Base-by-base conservation (phyloP, 306 rosid species). In the Gleditsia sinensis region DNA sequence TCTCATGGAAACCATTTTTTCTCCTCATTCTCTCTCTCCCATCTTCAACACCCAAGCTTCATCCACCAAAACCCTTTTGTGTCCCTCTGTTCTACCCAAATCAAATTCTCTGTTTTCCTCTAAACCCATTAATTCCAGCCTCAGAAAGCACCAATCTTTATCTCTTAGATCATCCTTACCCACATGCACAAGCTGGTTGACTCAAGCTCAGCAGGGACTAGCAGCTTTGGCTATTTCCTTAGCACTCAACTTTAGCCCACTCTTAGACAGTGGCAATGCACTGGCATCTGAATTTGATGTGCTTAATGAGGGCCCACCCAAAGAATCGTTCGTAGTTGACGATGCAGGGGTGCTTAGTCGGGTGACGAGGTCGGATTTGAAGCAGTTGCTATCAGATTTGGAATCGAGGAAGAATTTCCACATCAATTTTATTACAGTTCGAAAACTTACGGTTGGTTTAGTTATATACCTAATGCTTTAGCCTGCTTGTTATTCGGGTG, bases 291-390 rank as follows among this genome's bases (percentile, higher is more conserved):
- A 94, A 53, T 94, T 94, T 80, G 97, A 94, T 75, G 87, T 94
- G 0, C 91, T 94, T 21, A 87, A 75, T 32, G 96, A 88, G 3
- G 90, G 93, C 12, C 98, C 98, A 23, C 89, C 96, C 16, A 90
- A 87, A 75, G 97, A 90, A 4, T 73, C 98, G 7, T 88, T 87
- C 48, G 83, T 94, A 46, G 77, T 94, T 59, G 99, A 94, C 65
- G 97, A 94, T 86, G 99, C 99, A 0, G 96, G 97, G 19, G 99
- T 94, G 69, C 96, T 94, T 33, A 94, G 96, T 70, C 78, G 99
- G 10, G 96, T 94, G 0, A 94, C 96, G 1, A 94, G 69, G 75
- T 84, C 96, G 62, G 96, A 94, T 83, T 83, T 94, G 87, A 94
- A 87, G 83, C 85, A 78, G 63, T 72, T 94, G 65, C 30, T 92